These are phyloP conservation scores for Neurospora hispaniola DNA, from an alignment of 495 filamentous ascomycete genomes.

Conservation along the genomic window DNA sequence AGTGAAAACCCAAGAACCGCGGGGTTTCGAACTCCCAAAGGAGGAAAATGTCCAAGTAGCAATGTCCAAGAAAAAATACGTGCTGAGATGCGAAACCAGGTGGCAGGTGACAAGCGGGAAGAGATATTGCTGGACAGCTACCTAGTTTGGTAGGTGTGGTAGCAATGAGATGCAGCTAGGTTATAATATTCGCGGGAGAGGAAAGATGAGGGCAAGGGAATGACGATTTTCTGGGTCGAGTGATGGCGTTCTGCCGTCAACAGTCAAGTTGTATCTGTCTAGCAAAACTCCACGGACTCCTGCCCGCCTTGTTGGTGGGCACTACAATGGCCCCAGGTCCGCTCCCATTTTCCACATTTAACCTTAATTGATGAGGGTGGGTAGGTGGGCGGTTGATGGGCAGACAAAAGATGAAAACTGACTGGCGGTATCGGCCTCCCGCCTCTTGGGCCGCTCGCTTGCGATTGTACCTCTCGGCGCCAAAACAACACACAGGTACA, in stretches of 20 bases:
- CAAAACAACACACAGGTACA: background rate
- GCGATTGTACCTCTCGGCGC: background rate
- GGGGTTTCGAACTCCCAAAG: background rate
- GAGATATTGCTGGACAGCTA: background rate
- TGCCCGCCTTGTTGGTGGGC: background rate
- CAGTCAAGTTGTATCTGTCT: background rate
- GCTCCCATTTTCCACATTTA: background rate
- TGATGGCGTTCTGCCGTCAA: background rate
- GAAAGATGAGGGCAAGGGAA: background rate
- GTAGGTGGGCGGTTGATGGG: background rate
- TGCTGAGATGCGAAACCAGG: background rate
- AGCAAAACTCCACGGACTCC: background rate
- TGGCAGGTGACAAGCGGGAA: background rate
- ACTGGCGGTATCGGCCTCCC: background rate
- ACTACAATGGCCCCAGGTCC: background rate
- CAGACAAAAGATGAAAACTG: background rate
- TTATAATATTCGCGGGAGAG: background rate
- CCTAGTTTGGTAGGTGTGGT: background rate
- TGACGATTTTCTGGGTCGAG: conserved; percentile 1
- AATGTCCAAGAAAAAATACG: background rate
- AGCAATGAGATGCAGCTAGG: background rate
- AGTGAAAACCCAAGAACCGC: background rate
- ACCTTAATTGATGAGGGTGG: background rate
- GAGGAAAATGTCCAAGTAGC: background rate
- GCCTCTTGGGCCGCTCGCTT: background rate